Conservation (phyloP, 805 yeast species). For the Saccharomyces jurei region DNA sequence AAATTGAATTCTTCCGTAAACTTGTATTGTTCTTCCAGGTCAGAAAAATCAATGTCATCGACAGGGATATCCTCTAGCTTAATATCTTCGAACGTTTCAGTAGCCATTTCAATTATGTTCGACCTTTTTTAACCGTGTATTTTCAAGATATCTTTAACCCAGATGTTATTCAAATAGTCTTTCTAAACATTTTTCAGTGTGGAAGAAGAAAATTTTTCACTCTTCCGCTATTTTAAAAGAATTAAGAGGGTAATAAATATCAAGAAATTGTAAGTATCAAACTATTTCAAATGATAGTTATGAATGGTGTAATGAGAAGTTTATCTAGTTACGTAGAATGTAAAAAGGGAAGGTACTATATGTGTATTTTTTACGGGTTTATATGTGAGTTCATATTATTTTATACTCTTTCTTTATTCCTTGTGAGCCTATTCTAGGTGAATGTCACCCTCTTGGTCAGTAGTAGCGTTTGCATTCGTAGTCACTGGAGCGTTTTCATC, state of each 20-base stretch:
- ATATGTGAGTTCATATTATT: background rate
- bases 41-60: conserved; percentile 72
- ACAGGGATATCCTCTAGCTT: conserved; percentile 41
- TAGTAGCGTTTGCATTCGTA: background rate
- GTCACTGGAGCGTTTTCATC: conserved; percentile 14
- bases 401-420: background rate
- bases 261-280: background rate
- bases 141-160: background rate
- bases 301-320: background rate
- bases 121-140: background rate
- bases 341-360: background rate
- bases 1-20: conserved; percentile 54
- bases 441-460: conserved; percentile 13
- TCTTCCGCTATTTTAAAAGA: background rate
- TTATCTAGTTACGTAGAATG: background rate
- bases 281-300: background rate
- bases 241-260: background rate
- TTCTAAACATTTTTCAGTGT: background rate
- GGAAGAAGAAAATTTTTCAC: background rate
- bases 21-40: conserved; percentile 68
- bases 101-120: conserved; percentile 12
- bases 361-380: background rate
- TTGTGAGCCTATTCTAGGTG: conserved; percentile 2
- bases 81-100: conserved; percentile 27
- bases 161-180: background rate